Evolutionary conservation across 164 flowering plant genomes (phyloP), one percentile per base, ranked within the genome.

Genomic region (Magnolia officinalis): DNA sequence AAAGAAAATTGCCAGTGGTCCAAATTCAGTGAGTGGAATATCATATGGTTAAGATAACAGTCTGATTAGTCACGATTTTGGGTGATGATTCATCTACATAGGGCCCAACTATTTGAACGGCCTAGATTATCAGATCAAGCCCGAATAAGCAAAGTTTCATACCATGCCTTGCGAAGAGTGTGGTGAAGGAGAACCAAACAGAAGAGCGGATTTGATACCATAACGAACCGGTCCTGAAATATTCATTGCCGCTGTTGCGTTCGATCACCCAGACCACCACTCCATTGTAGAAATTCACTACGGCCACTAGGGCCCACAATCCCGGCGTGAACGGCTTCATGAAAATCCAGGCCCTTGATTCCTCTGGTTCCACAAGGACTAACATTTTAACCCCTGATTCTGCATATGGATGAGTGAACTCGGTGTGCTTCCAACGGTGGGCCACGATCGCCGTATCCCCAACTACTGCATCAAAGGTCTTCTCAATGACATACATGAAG

Each of bases 101-200:
- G 19, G n/a, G 13, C 18, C 20, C 50, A 70, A 29, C 51, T 8
- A 23, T 31, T 50, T 37, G 21, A 63, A n/a, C 7, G 21, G 21
- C 19, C 65, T n/a, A 63, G 21, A n/a, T 63, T 18, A 70, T 11
- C 20, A 19, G 19, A 1, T 63, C 65, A 63, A 63, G 8, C 23
- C 7, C 7, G 65, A 18, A n/a, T 63, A 18, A 9, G 9, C 65
- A 63, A 16, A 8, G 23, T 63, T 18, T 18, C 23, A 63, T 84
- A 89, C 92, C 86, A 63, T 90, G 92, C 31, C 90, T 83, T 63
- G 84, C 87, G 84, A 88, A 88, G 50, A 90, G 81, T 16, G 90
- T 86, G 49, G 88, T 79, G 81, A 85, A 87, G 73, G 90, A 82
- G 80, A 88, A 90, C 88, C 87, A 90, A 58, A 89, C 76, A 7